Percentiles rank a stretch among this genome's conserved stretches.
These are phyloP conservation scores for Myxozyma sirexii DNA, from an alignment of 805 yeast species.

Conservation along the genomic window DNA sequence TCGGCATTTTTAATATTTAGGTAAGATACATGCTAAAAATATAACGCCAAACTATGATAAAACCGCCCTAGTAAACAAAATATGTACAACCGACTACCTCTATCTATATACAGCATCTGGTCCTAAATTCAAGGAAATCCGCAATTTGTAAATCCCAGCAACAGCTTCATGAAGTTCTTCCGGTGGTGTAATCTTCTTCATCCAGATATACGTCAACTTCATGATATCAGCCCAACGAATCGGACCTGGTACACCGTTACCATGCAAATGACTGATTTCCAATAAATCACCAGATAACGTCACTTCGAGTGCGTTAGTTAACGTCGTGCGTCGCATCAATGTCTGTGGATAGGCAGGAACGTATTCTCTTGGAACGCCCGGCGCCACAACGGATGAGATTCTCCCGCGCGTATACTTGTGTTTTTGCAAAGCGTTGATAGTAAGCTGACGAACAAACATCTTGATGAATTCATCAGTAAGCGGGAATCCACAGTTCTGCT, in stretches of 20 bases:
- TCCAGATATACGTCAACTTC: slow-evolving; percentile 11
- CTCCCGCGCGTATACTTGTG: background rate
- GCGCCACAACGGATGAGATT: background rate
- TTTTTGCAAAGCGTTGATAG: background rate
- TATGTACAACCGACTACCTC: background rate
- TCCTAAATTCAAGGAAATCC: background rate
- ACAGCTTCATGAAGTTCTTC: background rate
- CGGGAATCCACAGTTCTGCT: slow-evolving; percentile 4
- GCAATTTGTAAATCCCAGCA: background rate
- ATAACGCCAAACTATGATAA: background rate
- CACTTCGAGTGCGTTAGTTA: background rate
- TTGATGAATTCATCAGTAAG: slow-evolving; percentile 5
- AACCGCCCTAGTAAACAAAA: background rate
- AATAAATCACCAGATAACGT: slow-evolving; percentile 8
- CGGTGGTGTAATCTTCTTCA: slow-evolving; percentile 2
- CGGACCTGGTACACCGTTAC: background rate
- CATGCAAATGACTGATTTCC: slow-evolving; percentile 1
- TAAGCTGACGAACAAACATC: slow-evolving; percentile 5
- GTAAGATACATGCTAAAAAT: too few relatives aligned
- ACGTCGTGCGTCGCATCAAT: background rate
- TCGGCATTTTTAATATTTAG: too few relatives aligned
- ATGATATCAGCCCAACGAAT: slow-evolving; percentile 17
- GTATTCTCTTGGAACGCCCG: slow-evolving; percentile 13
- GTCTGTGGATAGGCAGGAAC: background rate
- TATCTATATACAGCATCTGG: slow-evolving; percentile 1